A percentile compares a stretch with the other conserved stretches of the same genome.
Conservation (phyloP, 805 yeast species). For the Metschnikowia santaceciliae region DNA sequence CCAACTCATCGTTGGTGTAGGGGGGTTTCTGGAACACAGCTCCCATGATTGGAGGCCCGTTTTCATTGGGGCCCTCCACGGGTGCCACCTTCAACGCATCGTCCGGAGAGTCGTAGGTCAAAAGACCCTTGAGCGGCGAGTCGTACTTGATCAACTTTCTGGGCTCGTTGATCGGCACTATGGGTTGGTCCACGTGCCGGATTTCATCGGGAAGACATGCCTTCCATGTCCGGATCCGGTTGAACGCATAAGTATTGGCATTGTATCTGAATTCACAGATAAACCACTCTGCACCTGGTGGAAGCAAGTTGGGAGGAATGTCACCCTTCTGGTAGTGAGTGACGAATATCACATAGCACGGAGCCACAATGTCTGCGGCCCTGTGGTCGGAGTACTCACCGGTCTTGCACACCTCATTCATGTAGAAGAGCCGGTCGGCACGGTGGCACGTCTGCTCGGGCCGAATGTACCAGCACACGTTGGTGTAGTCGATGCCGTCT, state of each 20-base stretch:
- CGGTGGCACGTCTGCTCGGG: slow-evolving; percentile 98
- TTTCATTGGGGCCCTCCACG: slow-evolving; percentile 67
- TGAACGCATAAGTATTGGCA: slow-evolving; percentile 84
- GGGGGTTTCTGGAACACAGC: slow-evolving; percentile 79
- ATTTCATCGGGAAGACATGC: slow-evolving; percentile 98
- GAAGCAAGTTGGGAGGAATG: slow-evolving; percentile 60
- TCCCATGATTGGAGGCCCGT: slow-evolving; percentile 92
- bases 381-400: slow-evolving; percentile 95
- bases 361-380: slow-evolving; percentile 84
- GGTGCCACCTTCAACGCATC: slow-evolving; percentile 81
- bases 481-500: slow-evolving; percentile 77
- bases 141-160: slow-evolving; percentile 70
- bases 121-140: slow-evolving; percentile 76
- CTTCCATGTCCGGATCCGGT: slow-evolving; percentile 96
- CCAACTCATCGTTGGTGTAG: slow-evolving; percentile 76
- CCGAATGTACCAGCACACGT: slow-evolving; percentile 96
- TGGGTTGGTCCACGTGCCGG: slow-evolving; percentile 72
- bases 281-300: slow-evolving; percentile 78
- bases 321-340: slow-evolving; percentile 95
- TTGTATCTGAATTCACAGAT: slow-evolving; percentile 94
- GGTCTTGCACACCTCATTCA: slow-evolving; percentile 92
- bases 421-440: slow-evolving; percentile 82
- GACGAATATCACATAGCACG: slow-evolving; percentile 91
- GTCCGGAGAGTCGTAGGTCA: slow-evolving; percentile 70
- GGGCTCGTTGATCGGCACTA: slow-evolving; percentile 63